These are phyloP conservation scores for Puccinia horiana DNA, from an alignment of 1,284 basidiomycete genomes.

Conservation along the genomic window DNA sequence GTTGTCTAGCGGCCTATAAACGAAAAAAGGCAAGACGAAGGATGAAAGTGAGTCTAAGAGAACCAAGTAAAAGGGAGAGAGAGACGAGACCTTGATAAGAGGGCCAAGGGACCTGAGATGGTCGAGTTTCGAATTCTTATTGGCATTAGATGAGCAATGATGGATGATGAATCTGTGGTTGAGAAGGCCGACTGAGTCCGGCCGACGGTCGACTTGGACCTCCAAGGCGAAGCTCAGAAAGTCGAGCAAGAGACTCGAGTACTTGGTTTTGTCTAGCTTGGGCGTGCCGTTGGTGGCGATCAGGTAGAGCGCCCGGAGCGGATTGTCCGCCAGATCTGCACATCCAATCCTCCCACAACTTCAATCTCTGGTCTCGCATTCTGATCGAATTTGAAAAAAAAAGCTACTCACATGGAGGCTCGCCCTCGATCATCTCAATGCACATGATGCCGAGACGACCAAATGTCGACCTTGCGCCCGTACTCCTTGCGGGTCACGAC, in stretches of 20 bases:
- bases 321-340: conserved; percentile 57
- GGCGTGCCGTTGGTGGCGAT: conserved; percentile 99
- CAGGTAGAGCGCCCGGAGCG: conserved; percentile 69
- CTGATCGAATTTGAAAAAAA: background rate
- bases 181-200: conserved; percentile 79
- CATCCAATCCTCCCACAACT: background rate
- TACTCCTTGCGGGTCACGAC: conserved; percentile 98
- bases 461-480: conserved; percentile 97
- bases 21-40: background rate
- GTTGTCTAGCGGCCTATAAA: conserved; percentile 38
- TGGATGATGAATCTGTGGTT: conserved; percentile 52
- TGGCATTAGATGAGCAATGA: background rate
- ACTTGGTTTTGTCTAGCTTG: conserved; percentile 86
- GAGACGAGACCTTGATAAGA: conserved; percentile 26
- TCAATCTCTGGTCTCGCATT: no score
- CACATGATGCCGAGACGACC: conserved; percentile 92
- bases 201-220: conserved; percentile 90
- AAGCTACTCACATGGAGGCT: conserved; percentile 85
- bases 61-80: background rate
- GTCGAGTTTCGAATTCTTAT: conserved; percentile 18
- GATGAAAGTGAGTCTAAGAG: background rate
- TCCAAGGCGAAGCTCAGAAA: conserved; percentile 87
- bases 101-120: conserved; percentile 39
- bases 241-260: conserved; percentile 82
- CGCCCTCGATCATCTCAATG: conserved; percentile 97